Evolutionary conservation across 1,284 basidiomycete genomes (phyloP).

Genomic region (Rhodotorula sp.): DNA sequence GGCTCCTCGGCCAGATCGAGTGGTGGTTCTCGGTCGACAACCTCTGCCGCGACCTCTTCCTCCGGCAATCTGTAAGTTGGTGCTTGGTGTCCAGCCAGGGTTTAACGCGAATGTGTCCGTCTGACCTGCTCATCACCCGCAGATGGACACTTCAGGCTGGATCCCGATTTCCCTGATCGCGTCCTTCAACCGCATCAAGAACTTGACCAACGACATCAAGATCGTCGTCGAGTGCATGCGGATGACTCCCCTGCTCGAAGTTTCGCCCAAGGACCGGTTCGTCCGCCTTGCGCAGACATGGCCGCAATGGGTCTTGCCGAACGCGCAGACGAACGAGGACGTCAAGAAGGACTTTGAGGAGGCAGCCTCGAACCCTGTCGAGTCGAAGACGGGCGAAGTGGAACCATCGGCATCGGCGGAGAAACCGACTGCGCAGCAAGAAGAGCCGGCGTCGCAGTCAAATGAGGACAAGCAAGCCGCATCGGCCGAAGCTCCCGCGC

Average conservation of each 20-base stretch:
- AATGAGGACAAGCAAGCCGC: not conserved
- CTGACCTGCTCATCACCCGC: constrained; percentile 6
- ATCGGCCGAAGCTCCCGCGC: not conserved
- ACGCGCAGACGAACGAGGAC: constrained; percentile 30
- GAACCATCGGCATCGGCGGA: not conserved
- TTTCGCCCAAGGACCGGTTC: constrained; percentile 54
- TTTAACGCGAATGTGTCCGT: no score
- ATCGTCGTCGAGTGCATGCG: constrained; percentile 70
- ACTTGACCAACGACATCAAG: constrained; percentile 64
- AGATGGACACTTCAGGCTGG: constrained; percentile 92
- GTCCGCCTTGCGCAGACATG: constrained; percentile 38
- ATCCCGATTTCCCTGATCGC: constrained; percentile 75
- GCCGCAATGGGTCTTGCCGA: constrained; percentile 40
- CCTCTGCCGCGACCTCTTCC: constrained; percentile 75
- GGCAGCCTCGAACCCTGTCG: constrained; percentile 7
- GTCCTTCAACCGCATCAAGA: constrained; percentile 79
- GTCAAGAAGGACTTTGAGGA: constrained; percentile 30
- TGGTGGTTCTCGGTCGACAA: constrained; percentile 87
- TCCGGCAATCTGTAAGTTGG: constrained; percentile 61
- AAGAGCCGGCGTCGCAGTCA: not conserved
- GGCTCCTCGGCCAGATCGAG: constrained; percentile 61
- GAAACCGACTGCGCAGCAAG: not conserved
- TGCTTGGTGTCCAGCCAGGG: no score
- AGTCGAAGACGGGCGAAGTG: not conserved
- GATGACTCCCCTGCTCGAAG: constrained; percentile 69